Evolutionary conservation across 371 early-diverging fungal genomes (phyloP), one percentile per base, ranked within the genome.

Genomic region (Neoconidiobolus thromboides): DNA sequence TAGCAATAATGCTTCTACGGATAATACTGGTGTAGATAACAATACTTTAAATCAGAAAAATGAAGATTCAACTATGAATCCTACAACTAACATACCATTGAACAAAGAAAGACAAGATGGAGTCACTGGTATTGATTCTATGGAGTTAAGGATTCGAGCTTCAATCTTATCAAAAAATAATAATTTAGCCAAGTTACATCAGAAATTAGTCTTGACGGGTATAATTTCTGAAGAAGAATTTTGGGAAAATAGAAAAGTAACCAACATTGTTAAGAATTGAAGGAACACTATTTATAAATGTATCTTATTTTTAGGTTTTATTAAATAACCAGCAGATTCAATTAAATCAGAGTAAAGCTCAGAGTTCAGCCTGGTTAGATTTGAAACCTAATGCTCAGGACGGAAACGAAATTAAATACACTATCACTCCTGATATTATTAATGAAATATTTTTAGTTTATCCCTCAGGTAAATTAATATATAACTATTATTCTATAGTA

Each of bases 401-500:
- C 62, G 87, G 89, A 36, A 78, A 81, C 38, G 84, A 84, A 67
- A 76, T 87, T 62, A 91, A 85, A 64, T 89, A 86, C 67, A 86
- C 83, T 0, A 76, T 95, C 55, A 91, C 90, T 9, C 85, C 88
- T 9, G 88, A 91, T 54, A 82, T 87, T 26, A 89, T 93, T 46
- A 83, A 89, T 54, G 83, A 82, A 36, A 91, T 95, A 15, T 92
- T 92, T 63, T 79, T 82, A 12, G 89, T 92, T 62, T 90, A 83
- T 63, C 96, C 96, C 5, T 80, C 88, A 36, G 85, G 83, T 80
- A 76, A 64, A 62, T 2, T 49, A 44, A 7, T 41, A 39, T 56
- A 26, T 26, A 26, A 26, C 40, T 56, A 26, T 4, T 55, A 6
- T 62, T 58, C 44, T 57, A 36, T 43, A 12, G 52, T 36, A 49